Base-by-base conservation (phyloP, 306 rosid genomes). In the Alnus glutinosa region DNA sequence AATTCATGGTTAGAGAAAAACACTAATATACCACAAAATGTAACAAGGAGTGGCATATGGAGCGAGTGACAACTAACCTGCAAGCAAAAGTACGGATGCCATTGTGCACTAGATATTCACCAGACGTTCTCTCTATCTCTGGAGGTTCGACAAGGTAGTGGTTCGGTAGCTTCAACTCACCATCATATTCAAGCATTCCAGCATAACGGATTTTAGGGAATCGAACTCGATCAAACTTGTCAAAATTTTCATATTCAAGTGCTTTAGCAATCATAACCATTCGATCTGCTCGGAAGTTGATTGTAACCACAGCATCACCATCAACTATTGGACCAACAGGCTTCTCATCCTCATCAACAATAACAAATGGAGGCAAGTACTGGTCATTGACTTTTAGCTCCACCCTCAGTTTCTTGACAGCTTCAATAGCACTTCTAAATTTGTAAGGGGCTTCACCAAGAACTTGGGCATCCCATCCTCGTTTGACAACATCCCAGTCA, bases 381-480 rank as follows among this genome's bases (percentile, higher is more conserved):
- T 96, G 99, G 81, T 96, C 99, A 78, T 74, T 96, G 78, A 91
- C 88, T 0, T 90, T 91, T 55, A 89, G 88, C 58, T 81, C 98
- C 44, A 67, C 85, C 82, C 99, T 90, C 82, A 93, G 85, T 63
- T 54, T 91, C 89, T 96, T 91, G 81, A 96, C 85, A 74, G 96
- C 99, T 80, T 96, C 99, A 82, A 93, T 55, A 19, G 91, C 92
- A 83, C 9, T 91, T 74, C 32, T 89, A 77, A 96, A 93, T 77
- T 96, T 91, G 78, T 87, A 7, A 55, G 99, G 97, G 36, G 98
- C 99, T 89, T 96, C 97, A 50, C 99, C 99, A 66, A 96, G 99
- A 85, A 96, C 99, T 82, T 96, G 99, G 70, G 99, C 99, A 87
- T 96, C 94, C 99, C 99, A 96, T n/a, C 99, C 99, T 54, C 99